Evolutionary conservation across 164 flowering plant genomes (phyloP).

Genomic region (Annona squamosa): DNA sequence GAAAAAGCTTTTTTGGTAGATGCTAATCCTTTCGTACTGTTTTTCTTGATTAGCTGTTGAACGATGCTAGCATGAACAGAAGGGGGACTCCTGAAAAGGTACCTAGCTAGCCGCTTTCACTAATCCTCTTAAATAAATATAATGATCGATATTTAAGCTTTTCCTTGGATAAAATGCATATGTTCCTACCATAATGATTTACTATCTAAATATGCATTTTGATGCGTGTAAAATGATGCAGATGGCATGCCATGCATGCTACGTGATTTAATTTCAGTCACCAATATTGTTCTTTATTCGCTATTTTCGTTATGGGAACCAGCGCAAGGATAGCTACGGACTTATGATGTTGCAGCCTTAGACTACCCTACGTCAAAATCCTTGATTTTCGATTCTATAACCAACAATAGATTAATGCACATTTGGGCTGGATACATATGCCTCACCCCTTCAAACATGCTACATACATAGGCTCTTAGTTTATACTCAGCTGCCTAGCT

Average conservation of each 20-base stretch:
- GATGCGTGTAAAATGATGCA: neutral
- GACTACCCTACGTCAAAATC: neutral
- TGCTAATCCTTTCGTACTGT: slow-evolving; percentile 10
- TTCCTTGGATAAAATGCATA: slow-evolving; percentile 1
- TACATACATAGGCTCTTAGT: too few species aligned
- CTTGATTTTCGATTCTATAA: neutral
- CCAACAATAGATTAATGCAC: neutral
- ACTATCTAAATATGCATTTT: neutral
- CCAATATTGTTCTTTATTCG: too few species aligned
- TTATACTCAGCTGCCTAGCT: too few species aligned
- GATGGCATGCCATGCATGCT: neutral
- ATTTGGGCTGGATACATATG: neutral
- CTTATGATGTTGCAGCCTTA: too few species aligned
- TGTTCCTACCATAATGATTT: neutral
- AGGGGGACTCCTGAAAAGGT: slow-evolving; percentile 45
- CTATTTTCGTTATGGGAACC: neutral
- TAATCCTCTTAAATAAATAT: neutral
- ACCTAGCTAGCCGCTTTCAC: neutral
- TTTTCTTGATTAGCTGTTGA: slow-evolving; percentile 40
- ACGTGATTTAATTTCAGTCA: too few species aligned
- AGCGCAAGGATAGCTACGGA: neutral
- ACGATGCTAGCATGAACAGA: slow-evolving; percentile 59
- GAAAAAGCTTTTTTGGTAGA: neutral
- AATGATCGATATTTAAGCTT: neutral
- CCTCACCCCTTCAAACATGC: too few species aligned